phyloP scores from a whole-genome alignment of 805 yeast species.

The Lachancea thermotolerans region DNA sequence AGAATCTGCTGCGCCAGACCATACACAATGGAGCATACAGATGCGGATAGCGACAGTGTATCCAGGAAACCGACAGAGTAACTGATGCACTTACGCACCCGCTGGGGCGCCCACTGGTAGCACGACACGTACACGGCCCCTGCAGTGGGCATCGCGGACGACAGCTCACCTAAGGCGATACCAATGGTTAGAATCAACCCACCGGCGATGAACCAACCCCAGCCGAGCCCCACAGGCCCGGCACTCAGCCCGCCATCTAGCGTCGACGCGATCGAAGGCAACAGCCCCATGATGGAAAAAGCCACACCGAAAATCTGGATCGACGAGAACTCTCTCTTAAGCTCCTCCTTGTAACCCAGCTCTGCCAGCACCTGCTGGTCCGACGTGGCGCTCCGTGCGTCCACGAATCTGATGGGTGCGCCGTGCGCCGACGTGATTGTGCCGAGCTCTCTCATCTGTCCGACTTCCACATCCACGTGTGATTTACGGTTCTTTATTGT shows the following conservation, averaged over 20 bases:
- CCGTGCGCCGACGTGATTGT: conserved; percentile 15
- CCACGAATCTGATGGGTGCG: conserved; percentile 16
- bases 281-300: conserved; percentile 58
- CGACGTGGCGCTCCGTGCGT: conserved; percentile 12
- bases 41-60: conserved; percentile 55
- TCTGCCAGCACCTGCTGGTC: conserved; percentile 19
- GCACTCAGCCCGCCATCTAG: conserved; percentile 31
- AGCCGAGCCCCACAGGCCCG: conserved; percentile 52
- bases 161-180: conserved; percentile 51
- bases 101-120: conserved; percentile 51
- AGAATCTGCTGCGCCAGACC: conserved; percentile 53
- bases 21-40: conserved; percentile 56
- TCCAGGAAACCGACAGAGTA: conserved; percentile 62
- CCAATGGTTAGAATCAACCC: conserved; percentile 49
- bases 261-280: conserved; percentile 52
- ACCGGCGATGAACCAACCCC: conserved; percentile 65
- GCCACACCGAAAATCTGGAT: conserved; percentile 62
- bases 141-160: conserved; percentile 60
- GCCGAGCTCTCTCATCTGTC: conserved; percentile 9
- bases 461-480: conserved; percentile 6
- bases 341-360: conserved; percentile 64
- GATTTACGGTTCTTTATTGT: conserved; percentile 2
- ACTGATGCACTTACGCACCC: conserved; percentile 41
- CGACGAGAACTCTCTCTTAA: conserved; percentile 51
- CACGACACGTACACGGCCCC: conserved; percentile 67